A percentile compares a stretch with the other conserved stretches of the same genome.
Conservation (phyloP, 2,329 filamentous ascomycete species). For the Colletotrichum magnum region DNA sequence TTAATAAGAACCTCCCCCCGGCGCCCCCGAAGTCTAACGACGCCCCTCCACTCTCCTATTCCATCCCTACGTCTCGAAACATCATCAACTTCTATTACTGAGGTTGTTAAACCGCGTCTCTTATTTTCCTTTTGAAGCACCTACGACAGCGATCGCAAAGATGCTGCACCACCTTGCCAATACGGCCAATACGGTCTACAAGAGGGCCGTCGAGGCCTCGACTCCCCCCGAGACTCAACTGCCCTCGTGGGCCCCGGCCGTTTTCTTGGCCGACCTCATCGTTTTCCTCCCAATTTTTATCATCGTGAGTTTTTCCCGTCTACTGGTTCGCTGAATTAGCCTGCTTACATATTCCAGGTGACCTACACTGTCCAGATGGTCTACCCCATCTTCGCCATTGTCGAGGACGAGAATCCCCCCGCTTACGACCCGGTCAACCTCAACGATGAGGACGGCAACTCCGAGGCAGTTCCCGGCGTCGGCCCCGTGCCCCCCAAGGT, state of each 20-base stretch:
- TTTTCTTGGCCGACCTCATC: constrained; percentile 58
- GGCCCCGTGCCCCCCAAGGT: constrained; percentile 42
- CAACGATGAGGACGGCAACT: constrained; percentile 55
- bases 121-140: background rate
- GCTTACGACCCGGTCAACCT: constrained; percentile 67
- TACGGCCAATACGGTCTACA: constrained; percentile 43
- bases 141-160: background rate
- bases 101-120: background rate
- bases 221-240: constrained; percentile 46
- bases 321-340: background rate
- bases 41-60: constrained; percentile 6
- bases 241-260: constrained; percentile 56
- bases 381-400: constrained; percentile 69
- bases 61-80: background rate
- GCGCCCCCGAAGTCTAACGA: background rate
- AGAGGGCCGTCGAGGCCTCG: constrained; percentile 52
- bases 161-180: constrained; percentile 29
- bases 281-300: constrained; percentile 61
- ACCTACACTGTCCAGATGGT: constrained; percentile 66
- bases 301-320: constrained; percentile 52
- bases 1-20: too few species aligned
- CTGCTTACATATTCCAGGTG: constrained; percentile 51
- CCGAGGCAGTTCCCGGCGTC: constrained; percentile 47
- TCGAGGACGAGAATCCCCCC: constrained; percentile 71
- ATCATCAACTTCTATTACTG: background rate